Evolutionary conservation across 495 filamentous ascomycete species (phyloP).

Genomic region (Hyaloscypha finlandica): DNA sequence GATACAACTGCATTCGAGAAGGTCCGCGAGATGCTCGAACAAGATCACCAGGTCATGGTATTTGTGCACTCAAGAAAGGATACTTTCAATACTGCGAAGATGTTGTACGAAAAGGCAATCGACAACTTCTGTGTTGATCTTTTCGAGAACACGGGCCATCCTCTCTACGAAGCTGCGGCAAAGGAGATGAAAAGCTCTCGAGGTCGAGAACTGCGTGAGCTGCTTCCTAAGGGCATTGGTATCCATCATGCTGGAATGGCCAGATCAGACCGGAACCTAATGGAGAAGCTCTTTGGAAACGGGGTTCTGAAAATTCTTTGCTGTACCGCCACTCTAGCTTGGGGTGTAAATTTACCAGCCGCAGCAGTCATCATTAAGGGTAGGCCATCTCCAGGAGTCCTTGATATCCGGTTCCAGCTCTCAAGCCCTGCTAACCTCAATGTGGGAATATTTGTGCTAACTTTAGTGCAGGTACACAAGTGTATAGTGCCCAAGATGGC

Average conservation of each 20-base stretch:
- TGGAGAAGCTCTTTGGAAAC: slow-evolving; percentile 86
- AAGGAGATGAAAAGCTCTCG: slow-evolving; percentile 81
- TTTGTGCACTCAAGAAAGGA: slow-evolving; percentile 98
- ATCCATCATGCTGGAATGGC: slow-evolving; percentile 97
- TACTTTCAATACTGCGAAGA: slow-evolving; percentile 83
- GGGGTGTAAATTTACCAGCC: slow-evolving; percentile 98
- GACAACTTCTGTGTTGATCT: slow-evolving; percentile 77
- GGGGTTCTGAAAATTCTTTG: slow-evolving; percentile 93
- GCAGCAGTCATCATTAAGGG: slow-evolving; percentile 94
- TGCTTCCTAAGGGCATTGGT: slow-evolving; percentile 87
- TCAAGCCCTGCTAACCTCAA: background rate
- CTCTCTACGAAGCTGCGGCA: slow-evolving; percentile 69
- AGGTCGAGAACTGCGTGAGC: slow-evolving; percentile 81
- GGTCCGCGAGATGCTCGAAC: slow-evolving; percentile 86
- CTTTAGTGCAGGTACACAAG: slow-evolving; percentile 66
- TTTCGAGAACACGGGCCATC: slow-evolving; percentile 74
- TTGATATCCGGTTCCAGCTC: background rate
- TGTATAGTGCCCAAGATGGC: slow-evolving; percentile 94
- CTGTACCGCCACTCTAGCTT: slow-evolving; percentile 96
- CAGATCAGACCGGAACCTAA: slow-evolving; percentile 86
- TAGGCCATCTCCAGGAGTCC: background rate
- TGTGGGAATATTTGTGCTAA: background rate
- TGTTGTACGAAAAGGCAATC: slow-evolving; percentile 80
- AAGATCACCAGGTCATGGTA: slow-evolving; percentile 95
- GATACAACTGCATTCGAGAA: slow-evolving; percentile 88